Conservation (phyloP, 2,329 filamentous ascomycete species). For the Fusarium vanettenii region DNA sequence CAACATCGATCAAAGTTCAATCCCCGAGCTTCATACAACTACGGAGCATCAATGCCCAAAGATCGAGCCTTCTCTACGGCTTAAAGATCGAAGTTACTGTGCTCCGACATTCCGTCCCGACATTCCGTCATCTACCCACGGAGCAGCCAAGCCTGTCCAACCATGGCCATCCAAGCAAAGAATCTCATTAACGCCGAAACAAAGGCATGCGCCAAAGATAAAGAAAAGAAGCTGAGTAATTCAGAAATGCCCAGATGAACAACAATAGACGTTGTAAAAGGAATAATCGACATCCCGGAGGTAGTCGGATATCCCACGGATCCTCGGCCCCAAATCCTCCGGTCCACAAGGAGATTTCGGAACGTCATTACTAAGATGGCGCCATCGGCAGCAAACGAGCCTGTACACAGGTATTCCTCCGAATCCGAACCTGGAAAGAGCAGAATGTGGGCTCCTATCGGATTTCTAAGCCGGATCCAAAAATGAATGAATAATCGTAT, state of each 20-base stretch:
- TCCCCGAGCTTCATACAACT: background rate
- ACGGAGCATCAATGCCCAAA: background rate
- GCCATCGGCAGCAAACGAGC: background rate
- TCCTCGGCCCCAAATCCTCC: background rate
- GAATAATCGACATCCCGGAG: background rate
- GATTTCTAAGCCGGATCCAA: background rate
- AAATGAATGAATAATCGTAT: background rate
- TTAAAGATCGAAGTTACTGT: background rate
- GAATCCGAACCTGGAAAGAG: background rate
- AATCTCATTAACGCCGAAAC: background rate
- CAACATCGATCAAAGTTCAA: background rate
- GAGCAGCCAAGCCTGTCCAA: background rate
- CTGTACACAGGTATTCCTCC: background rate
- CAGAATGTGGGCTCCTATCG: background rate
- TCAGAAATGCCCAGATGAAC: background rate
- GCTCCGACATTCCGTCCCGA: background rate
- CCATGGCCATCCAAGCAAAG: background rate
- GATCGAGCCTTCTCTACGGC: background rate
- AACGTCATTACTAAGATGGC: slow-evolving; percentile 7
- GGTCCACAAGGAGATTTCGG: background rate
- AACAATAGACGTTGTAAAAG: background rate
- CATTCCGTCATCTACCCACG: background rate
- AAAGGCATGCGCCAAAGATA: background rate
- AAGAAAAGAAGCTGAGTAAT: background rate
- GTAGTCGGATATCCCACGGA: background rate